Percentiles rank a stretch among this genome's conserved stretches.
These are phyloP conservation scores for Hypoxylon intermedium DNA, from an alignment of 495 filamentous ascomycete species.

Conservation along the genomic window DNA sequence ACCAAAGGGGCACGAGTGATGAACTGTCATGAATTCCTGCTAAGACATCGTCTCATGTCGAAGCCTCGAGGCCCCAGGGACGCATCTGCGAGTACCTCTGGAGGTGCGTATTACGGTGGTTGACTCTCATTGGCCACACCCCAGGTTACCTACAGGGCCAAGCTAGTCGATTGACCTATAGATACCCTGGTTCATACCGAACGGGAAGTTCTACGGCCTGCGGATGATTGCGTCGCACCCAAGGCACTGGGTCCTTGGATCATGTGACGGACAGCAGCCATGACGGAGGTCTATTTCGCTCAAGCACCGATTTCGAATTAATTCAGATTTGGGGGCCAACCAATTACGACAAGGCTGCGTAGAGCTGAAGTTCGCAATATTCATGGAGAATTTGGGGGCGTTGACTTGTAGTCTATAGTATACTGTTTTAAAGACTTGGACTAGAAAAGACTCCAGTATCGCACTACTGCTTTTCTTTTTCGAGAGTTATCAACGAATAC, in stretches of 20 bases:
- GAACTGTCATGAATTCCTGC: constrained; percentile 47
- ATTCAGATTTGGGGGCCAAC: constrained; percentile 24
- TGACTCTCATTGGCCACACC: constrained; percentile 31
- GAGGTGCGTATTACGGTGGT: constrained; percentile 25
- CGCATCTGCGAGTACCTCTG: constrained; percentile 46
- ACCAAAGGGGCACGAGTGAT: constrained; percentile 44
- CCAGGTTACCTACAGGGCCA: constrained; percentile 11
- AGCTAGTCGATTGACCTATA: constrained; percentile 37
- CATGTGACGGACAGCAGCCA: constrained; percentile 39
- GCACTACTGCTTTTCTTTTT: background rate
- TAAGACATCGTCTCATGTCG: constrained; percentile 47
- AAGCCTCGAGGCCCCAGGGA: constrained; percentile 43
- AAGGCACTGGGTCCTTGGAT: constrained; percentile 40
- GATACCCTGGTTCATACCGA: constrained; percentile 39
- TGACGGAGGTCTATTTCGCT: constrained; percentile 19
- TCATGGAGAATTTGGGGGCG: constrained; percentile 5
- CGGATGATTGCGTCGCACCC: constrained; percentile 39
- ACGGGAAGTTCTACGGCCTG: constrained; percentile 34
- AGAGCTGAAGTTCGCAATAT: constrained; percentile 20
- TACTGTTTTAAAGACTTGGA: background rate
- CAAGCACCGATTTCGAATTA: constrained; percentile 14
- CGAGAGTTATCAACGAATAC: constrained; percentile 9
- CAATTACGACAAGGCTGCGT: constrained; percentile 29
- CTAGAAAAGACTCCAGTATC: constrained; percentile 14
- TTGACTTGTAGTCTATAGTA: constrained; percentile 9